These are phyloP conservation scores for Nepenthes gracilis DNA, from an alignment of 148 eudicot genomes.

Conservation along the genomic window DNA sequence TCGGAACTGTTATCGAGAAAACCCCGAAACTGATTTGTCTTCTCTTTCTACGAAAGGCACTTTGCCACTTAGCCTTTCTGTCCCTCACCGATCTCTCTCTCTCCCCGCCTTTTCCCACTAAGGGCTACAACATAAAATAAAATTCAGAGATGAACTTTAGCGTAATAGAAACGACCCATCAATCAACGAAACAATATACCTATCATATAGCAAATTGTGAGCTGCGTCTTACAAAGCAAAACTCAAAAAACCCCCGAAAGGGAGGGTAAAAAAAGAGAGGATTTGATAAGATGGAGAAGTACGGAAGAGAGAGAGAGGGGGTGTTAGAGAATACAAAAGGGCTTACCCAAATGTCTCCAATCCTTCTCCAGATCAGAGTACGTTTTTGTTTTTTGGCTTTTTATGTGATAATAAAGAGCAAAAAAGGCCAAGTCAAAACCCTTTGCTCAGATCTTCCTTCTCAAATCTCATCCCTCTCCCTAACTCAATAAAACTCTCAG, in stretches of 20 bases:
- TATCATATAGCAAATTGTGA: background rate
- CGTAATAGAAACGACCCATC: background rate
- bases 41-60: background rate
- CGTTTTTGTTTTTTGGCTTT: no score
- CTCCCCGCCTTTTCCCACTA: background rate
- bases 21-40: constrained; percentile 76
- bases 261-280: no score
- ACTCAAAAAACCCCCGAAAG: background rate
- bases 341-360: constrained; percentile 81
- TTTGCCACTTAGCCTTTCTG: background rate
- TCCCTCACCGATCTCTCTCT: background rate
- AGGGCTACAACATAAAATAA: no score
- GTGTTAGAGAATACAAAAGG: constrained; percentile 78
- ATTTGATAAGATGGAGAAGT: no score
- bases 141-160: no score
- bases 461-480: constrained; percentile 15
- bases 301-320: constrained; percentile 12
- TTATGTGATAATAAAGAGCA: constrained; percentile 7
- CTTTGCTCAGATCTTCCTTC: constrained; percentile 14
- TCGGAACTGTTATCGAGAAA: constrained; percentile 45
- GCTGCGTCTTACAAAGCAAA: background rate
- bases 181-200: background rate
- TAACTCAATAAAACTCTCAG: background rate
- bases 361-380: constrained; percentile 29
- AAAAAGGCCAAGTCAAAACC: constrained; percentile 4